Base-by-base conservation (phyloP, 495 filamentous ascomycete species). In the Penicillium cosmopolitanum region DNA sequence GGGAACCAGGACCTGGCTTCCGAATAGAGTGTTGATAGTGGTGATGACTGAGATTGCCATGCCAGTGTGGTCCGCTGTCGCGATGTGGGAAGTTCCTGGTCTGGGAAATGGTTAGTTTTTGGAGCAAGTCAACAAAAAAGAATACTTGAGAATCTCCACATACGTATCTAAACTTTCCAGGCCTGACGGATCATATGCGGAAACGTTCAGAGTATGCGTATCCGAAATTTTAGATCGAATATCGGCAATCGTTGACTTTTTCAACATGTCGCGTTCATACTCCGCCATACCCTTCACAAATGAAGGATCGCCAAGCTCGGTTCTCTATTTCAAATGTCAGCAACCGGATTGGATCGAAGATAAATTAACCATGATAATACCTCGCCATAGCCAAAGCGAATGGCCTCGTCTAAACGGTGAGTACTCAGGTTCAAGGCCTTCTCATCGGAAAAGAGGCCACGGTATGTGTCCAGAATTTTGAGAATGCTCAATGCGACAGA, bases 21-120 rank as follows among this genome's bases (percentile, higher is more conserved):
- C 93, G 55, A 96, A 97, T 0, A 93, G 78, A 2, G 94, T 77
- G 73, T 97, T 97, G 58, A 97, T 79, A 0, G 93, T 96, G 1
- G 88, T 89, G 3, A 91, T 96, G 1, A 87, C 78, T 4, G 87
- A 87, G 23, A 95, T 80, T 0, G 90, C 83, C 56, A 95, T 73
- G 0, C 91, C 91, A 0, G 82, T 78, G 5, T 75, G 70, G 65
- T 96, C 92, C 1, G 85, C 82, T 1, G 89, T 80, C 2, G 87
- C 86, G 31, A 94, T 76, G 67, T 94, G 90, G 5, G 87, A 90
- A 2, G 91, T 96, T 9, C 91, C 91, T 4, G 85, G 86, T 35
- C 78, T 80, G 21, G 4, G 13, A 2, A 34, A 16, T 51, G 50
- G n/a, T 36, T 12, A 51, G 31, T 19, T 31, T 9, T 1, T 31